These are phyloP conservation scores for Sorghum bicolor DNA, from an alignment of 176 grass and related monocot genomes.

Conservation along the genomic window DNA sequence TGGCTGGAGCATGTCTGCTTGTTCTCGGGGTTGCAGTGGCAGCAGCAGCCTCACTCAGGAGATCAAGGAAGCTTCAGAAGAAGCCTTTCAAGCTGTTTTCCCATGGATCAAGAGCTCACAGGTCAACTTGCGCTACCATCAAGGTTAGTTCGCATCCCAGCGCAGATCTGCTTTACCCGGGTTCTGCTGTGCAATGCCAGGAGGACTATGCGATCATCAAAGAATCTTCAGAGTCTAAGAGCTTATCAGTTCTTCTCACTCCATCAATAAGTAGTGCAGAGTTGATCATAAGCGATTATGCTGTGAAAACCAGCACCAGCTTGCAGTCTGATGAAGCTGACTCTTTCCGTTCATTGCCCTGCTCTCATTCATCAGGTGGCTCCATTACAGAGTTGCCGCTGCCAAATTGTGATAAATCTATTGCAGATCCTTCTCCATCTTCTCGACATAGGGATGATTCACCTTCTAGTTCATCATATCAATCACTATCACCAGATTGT, in stretches of 20 bases:
- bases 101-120: constrained; percentile 31
- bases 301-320: constrained; percentile 8
- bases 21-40: constrained; percentile 12
- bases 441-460: neutral
- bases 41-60: constrained; percentile 1
- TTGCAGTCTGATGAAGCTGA: constrained; percentile 50
- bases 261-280: constrained; percentile 9
- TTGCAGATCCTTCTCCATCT: neutral
- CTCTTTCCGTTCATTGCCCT: constrained; percentile 58
- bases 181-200: constrained; percentile 49
- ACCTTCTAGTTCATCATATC: constrained; percentile 35
- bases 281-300: neutral
- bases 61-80: constrained; percentile 21
- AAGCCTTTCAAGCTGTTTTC: constrained; percentile 8
- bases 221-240: constrained; percentile 17
- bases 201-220: constrained; percentile 22
- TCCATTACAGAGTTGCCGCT: constrained; percentile 13
- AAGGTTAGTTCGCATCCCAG: constrained; percentile 91
- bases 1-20: constrained; percentile 22
- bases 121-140: constrained; percentile 36
- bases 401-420: neutral
- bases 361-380: constrained; percentile 20
- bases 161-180: constrained; percentile 50
- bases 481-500: constrained; percentile 38
- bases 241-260: constrained; percentile 24